Percentiles rank a stretch among this genome's conserved stretches.
Conservation (phyloP, 768 basidiomycete genomes). For the Guyanaporus albipodus region DNA sequence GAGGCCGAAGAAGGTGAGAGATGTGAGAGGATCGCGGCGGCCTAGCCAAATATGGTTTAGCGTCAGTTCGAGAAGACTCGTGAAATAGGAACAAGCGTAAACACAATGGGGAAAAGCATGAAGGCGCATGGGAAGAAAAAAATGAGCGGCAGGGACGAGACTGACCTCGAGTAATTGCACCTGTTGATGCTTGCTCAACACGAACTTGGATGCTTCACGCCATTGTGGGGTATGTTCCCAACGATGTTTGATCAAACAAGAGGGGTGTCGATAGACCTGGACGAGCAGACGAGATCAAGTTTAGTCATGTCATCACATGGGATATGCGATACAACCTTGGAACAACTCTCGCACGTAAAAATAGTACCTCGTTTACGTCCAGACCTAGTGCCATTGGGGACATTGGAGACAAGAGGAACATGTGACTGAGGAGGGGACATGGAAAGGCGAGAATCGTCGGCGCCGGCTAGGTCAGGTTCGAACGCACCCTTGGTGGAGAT, state of each 20-base stretch:
- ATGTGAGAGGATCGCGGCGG: constrained; percentile 92
- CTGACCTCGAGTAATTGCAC: constrained; percentile 89
- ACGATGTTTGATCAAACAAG: constrained; percentile 93
- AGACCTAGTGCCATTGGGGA: constrained; percentile 28
- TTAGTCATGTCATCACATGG: constrained; percentile 5
- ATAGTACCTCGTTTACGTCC: constrained; percentile 80
- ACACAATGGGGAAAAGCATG: neutral
- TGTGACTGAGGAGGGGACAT: constrained; percentile 9
- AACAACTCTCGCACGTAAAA: constrained; percentile 91
- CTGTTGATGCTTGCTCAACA: constrained; percentile 94
- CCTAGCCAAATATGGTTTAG: constrained; percentile 41
- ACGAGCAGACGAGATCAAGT: neutral
- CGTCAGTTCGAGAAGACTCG: neutral
- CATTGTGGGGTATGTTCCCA: constrained; percentile 98
- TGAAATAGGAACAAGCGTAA: neutral
- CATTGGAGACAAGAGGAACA: constrained; percentile 5
- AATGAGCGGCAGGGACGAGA: neutral
- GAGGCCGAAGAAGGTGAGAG: constrained; percentile 66
- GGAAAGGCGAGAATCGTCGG: constrained; percentile 17
- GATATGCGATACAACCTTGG: constrained; percentile 56
- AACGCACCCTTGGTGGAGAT: neutral
- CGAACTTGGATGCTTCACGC: constrained; percentile 87
- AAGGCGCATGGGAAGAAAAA: neutral
- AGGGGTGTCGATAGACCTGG: constrained; percentile 87
- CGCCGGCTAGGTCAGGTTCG: constrained; percentile 7